Percentiles rank a stretch among this genome's conserved stretches.
These are phyloP conservation scores for Spathaspora hagerdaliae DNA, from an alignment of 805 yeast species.

Conservation along the genomic window DNA sequence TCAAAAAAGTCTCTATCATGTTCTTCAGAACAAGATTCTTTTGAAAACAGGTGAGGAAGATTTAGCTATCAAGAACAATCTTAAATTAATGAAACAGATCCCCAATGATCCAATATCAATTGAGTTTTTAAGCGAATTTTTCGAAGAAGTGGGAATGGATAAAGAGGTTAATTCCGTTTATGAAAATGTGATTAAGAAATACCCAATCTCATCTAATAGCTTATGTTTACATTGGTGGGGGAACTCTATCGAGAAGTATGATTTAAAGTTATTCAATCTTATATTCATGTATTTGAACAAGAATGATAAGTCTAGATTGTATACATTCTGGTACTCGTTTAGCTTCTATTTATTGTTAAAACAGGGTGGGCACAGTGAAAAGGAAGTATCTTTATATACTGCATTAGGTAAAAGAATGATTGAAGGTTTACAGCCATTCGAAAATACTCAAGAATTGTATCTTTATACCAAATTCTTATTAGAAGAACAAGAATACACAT, in stretches of 20 bases:
- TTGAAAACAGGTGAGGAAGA: constrained; percentile 27
- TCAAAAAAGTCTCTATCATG: constrained; percentile 49
- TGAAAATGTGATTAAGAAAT: constrained; percentile 56
- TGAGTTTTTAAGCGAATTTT: constrained; percentile 43
- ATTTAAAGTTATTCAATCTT: constrained; percentile 52
- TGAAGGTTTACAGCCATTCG: constrained; percentile 47
- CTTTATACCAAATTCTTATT: constrained; percentile 51
- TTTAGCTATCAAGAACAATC: constrained; percentile 29
- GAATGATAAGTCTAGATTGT: constrained; percentile 21
- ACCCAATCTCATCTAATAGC: constrained; percentile 40
- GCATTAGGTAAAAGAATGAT: constrained; percentile 57
- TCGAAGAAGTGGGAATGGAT: constrained; percentile 28
- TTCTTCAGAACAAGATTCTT: constrained; percentile 35
- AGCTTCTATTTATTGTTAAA: constrained; percentile 39
- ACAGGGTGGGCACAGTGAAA: constrained; percentile 21
- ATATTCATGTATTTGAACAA: constrained; percentile 41
- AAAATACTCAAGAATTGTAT: constrained; percentile 62
- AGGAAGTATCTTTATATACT: constrained; percentile 52
- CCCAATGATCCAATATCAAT: constrained; percentile 58
- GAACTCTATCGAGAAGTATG: constrained; percentile 42
- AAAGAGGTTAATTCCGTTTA: constrained; percentile 45
- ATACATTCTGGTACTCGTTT: constrained; percentile 55
- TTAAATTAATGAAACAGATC: constrained; percentile 24
- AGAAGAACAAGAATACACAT: constrained; percentile 28
- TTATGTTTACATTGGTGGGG: constrained; percentile 56